These are phyloP conservation scores for Sarocladiaceae sp. DNA, from an alignment of 2,329 filamentous ascomycete genomes.

Conservation along the genomic window DNA sequence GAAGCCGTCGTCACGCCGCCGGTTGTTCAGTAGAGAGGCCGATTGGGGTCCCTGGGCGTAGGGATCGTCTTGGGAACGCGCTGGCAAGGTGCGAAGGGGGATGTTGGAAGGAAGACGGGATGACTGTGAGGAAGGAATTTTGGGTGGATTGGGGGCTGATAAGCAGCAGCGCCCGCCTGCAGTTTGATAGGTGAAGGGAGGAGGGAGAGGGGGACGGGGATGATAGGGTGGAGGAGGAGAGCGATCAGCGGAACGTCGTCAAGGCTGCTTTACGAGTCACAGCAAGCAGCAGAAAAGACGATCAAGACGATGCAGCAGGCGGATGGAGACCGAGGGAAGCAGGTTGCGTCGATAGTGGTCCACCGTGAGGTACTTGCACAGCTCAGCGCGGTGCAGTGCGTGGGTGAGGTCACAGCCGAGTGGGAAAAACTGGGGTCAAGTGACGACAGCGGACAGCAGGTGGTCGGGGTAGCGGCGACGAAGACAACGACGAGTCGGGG, in stretches of 20 bases:
- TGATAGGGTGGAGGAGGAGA: slow-evolving; percentile 8
- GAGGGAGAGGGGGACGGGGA: slow-evolving; percentile 27
- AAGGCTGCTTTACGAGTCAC: neutral
- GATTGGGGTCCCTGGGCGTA: slow-evolving; percentile 37
- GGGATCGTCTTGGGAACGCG: slow-evolving; percentile 25
- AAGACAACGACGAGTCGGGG: neutral
- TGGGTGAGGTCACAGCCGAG: slow-evolving; percentile 5
- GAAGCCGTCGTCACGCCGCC: slow-evolving; percentile 29
- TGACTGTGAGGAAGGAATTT: slow-evolving; percentile 73
- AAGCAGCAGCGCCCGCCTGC: slow-evolving; percentile 68
- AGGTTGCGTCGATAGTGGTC: slow-evolving; percentile 5
- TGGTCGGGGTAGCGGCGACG: neutral
- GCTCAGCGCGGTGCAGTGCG: neutral
- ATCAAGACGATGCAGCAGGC: neutral
- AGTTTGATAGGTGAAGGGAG: slow-evolving; percentile 22
- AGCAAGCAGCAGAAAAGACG: neutral
- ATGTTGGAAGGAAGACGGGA: slow-evolving; percentile 78
- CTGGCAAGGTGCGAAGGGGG: slow-evolving; percentile 71
- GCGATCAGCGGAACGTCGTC: slow-evolving; percentile 7
- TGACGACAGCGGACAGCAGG: slow-evolving; percentile 4
- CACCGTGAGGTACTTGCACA: too few species aligned
- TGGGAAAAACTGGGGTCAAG: slow-evolving; percentile 9
- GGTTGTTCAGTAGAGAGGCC: slow-evolving; percentile 28
- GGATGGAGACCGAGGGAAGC: slow-evolving; percentile 8
- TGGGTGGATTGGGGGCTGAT: slow-evolving; percentile 74